Percentiles rank a stretch among this genome's conserved stretches.
Evolutionary conservation across 208 protist species (phyloP).

Genomic region (Balamuthia mandrillaris): DNA sequence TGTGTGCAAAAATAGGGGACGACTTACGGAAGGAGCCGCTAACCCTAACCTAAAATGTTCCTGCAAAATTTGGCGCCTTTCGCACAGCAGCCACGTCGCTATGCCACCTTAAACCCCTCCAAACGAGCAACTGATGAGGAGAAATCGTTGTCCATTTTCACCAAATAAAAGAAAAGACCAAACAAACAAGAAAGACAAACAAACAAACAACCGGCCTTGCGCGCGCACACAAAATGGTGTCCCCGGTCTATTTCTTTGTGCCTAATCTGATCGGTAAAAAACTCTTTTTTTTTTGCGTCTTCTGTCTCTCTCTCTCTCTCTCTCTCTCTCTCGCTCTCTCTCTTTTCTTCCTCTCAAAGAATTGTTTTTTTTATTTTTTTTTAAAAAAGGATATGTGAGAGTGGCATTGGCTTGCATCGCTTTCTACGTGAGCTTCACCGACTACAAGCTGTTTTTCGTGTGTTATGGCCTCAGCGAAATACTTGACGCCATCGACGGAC

Average conservation of each 20-base stretch:
- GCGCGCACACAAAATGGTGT: neutral
- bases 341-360: neutral
- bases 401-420: neutral
- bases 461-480: slow-evolving; percentile 18
- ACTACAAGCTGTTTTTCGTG: slow-evolving; percentile 25
- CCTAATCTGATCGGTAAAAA: slow-evolving; percentile 39
- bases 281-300: neutral
- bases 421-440: neutral
- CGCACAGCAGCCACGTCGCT: too few species aligned
- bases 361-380: neutral
- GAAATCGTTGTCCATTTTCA: too few species aligned
- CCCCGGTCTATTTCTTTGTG: slow-evolving; percentile 33
- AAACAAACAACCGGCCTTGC: too few species aligned
- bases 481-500: slow-evolving; percentile 27
- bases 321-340: neutral
- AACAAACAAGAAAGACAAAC: too few species aligned
- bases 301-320: too few species aligned
- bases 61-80: too few species aligned
- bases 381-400: neutral
- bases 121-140: too few species aligned
- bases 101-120: too few species aligned
- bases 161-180: too few species aligned
- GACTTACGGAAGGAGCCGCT: too few species aligned
- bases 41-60: too few species aligned
- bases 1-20: too few species aligned